Evolutionary conservation across 441 rosid species (phyloP), one percentile per base, ranked within the genome.

Genomic region (Pelargonium fulgidum): DNA sequence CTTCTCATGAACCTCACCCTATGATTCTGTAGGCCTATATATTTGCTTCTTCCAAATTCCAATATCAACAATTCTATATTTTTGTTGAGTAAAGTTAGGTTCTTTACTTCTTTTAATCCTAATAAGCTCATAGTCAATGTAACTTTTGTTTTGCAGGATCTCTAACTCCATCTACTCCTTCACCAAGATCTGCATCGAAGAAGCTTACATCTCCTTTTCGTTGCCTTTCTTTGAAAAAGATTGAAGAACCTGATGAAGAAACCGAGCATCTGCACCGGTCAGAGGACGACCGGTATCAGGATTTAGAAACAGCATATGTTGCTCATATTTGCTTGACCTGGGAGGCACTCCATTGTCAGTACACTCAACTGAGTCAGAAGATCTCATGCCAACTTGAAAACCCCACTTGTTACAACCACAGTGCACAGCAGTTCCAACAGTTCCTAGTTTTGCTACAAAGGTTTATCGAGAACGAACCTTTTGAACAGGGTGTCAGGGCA

Each of bases 301-400:
- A 92, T 82, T 80, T 94, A 54, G 99, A 94, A 76, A 84, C 76
- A 56, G 96, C 98, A 1, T 94, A 94, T 74, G 92, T 94, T 56
- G 96, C 92, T 79, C 99, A 92, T 16, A 76, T 87, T 72, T 92
- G 97, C 85, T 84, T 92, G 77, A 85, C 98, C 24, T 94, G 98
- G 99, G 99, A 94, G 83, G 93, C 95, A 16, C 91, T 94, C 75
- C 99, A 94, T 68, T 90, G 98, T 78, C 99, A 92, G 36, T 92
- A 90, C 76, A 82, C 94, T 20, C 99, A 90, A 73, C 82, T 94
- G 67, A 75, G 83, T 80, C 96, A 86, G 74, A 79, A 85, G 58
- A 85, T 91, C 73, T 82, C 85, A 52, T 82, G 85, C 72, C 93
- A 89, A 65, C 89, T 88, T 0, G 94, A 87, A 54, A 82, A 77